Percentiles rank a stretch among this genome's conserved stretches.
phyloP scores from a whole-genome alignment of 768 basidiomycete genomes.

The Mrakia gelida region DNA sequence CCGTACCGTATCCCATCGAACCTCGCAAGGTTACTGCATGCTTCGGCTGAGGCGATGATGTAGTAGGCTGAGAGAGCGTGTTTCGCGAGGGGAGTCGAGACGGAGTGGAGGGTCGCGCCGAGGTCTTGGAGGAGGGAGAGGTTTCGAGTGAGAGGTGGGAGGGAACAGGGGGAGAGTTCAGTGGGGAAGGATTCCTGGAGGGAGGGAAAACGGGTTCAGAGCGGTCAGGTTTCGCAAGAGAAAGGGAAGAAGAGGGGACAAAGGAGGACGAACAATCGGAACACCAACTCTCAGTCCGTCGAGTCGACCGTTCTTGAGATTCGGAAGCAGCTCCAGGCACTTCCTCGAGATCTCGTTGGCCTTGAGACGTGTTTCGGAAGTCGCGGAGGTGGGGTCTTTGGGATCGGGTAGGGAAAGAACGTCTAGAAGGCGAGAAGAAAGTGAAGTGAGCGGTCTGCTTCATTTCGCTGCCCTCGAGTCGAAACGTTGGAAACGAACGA shows the following conservation, averaged over 20 bases:
- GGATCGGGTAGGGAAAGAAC: conserved; percentile 57
- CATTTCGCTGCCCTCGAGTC: background rate
- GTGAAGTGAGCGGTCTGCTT: background rate
- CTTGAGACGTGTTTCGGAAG: conserved; percentile 46
- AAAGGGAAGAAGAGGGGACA: background rate
- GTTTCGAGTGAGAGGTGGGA: conserved; percentile 50
- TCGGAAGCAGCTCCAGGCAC: conserved; percentile 9
- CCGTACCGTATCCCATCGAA: conserved; percentile 88
- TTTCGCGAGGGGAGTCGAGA: conserved; percentile 64
- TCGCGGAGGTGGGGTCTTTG: conserved; percentile 70
- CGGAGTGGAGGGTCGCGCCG: conserved; percentile 66
- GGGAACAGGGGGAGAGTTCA: conserved; percentile 55
- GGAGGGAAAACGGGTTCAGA: too few relatives aligned
- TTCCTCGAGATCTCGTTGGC: conserved; percentile 30
- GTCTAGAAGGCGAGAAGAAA: conserved; percentile 38
- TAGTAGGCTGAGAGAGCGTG: conserved; percentile 91
- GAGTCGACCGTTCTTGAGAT: conserved; percentile 39
- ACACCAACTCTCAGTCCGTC: conserved; percentile 66
- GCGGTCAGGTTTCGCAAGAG: background rate
- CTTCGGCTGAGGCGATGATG: conserved; percentile 90
- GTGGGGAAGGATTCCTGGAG: conserved; percentile 72
- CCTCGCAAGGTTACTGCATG: conserved; percentile 82
- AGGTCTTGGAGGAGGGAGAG: conserved; percentile 46
- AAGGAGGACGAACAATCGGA: conserved; percentile 55
- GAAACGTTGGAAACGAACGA: background rate